A percentile compares a stretch with the other conserved stretches of the same genome.
Conservation (phyloP, 1,139 yeast species). For the Hansenula sp. region DNA sequence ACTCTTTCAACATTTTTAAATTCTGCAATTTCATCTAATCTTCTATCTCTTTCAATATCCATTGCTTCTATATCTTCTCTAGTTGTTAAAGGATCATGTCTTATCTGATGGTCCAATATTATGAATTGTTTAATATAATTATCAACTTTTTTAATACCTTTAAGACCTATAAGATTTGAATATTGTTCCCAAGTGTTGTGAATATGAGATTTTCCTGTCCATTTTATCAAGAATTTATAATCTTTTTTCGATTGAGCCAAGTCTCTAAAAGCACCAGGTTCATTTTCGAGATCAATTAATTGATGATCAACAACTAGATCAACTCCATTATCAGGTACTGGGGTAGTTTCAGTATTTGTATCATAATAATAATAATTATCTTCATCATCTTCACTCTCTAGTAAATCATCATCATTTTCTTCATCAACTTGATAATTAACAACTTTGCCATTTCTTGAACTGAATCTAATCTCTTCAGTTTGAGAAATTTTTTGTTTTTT, state of each 20-base stretch:
- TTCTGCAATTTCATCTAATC: conserved; percentile 79
- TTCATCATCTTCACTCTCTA: conserved; percentile 50
- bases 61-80: conserved; percentile 88
- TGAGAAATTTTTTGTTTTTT: conserved; percentile 11
- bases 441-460: conserved; percentile 65
- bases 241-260: conserved; percentile 52
- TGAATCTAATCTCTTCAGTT: conserved; percentile 59
- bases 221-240: conserved; percentile 68
- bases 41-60: conserved; percentile 85
- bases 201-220: conserved; percentile 85
- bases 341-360: conserved; percentile 1
- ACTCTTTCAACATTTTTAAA: conserved; percentile 86
- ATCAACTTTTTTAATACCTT: conserved; percentile 84
- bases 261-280: conserved; percentile 34
- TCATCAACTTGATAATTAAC: conserved; percentile 77
- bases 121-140: conserved; percentile 83
- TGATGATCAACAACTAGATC: conserved; percentile 35
- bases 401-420: conserved; percentile 59
- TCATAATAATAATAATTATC: conserved; percentile 35
- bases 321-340: conserved; percentile 25
- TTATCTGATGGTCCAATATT: conserved; percentile 65
- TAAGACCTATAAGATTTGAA: conserved; percentile 40
- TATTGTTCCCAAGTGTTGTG: conserved; percentile 95
- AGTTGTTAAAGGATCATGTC: conserved; percentile 77
- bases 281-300: conserved; percentile 22